phyloP scores from a whole-genome alignment of 208 protist species.

The Leptomonas pyrrhocoris region DNA sequence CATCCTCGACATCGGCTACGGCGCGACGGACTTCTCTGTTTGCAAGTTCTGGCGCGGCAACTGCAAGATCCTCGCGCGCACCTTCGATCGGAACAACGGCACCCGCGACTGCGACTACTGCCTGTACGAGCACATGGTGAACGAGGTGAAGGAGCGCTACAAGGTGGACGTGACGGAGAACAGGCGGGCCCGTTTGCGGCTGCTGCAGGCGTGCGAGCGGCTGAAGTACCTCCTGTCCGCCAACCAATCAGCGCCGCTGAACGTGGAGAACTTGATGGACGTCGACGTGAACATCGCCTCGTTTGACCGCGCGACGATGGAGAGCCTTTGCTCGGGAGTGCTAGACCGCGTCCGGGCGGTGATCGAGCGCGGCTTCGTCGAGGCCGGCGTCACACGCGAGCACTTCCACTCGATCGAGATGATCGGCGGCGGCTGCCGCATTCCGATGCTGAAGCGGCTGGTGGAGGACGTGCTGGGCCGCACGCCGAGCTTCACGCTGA shows the following conservation, averaged over 20 bases:
- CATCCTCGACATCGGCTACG: constrained; percentile 92
- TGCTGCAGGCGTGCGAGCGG: constrained; percentile 85
- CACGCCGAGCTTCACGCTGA: constrained; percentile 83
- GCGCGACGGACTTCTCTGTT: constrained; percentile 73
- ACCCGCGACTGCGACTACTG: constrained; percentile 86
- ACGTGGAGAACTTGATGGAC: constrained; percentile 93
- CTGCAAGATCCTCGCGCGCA: constrained; percentile 79
- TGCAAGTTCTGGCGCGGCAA: constrained; percentile 85
- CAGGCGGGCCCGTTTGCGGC: constrained; percentile 78
- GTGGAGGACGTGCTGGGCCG: constrained; percentile 73
- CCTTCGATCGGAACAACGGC: constrained; percentile 83
- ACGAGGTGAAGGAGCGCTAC: constrained; percentile 86
- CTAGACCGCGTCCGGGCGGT: constrained; percentile 59
- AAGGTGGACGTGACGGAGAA: constrained; percentile 86
- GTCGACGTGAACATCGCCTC: constrained; percentile 87
- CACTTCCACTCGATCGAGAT: constrained; percentile 88
- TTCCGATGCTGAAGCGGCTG: constrained; percentile 82
- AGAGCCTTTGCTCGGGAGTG: constrained; percentile 54
- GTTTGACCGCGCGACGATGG: constrained; percentile 81
- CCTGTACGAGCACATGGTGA: constrained; percentile 76
- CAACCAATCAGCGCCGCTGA: constrained; percentile 80
- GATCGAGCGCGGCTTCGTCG: constrained; percentile 61
- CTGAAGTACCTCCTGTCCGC: constrained; percentile 93
- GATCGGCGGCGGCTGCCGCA: constrained; percentile 91
- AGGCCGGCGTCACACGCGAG: constrained; percentile 43